Conservation (phyloP, 768 basidiomycete genomes). For the Mycena leptocephala region DNA sequence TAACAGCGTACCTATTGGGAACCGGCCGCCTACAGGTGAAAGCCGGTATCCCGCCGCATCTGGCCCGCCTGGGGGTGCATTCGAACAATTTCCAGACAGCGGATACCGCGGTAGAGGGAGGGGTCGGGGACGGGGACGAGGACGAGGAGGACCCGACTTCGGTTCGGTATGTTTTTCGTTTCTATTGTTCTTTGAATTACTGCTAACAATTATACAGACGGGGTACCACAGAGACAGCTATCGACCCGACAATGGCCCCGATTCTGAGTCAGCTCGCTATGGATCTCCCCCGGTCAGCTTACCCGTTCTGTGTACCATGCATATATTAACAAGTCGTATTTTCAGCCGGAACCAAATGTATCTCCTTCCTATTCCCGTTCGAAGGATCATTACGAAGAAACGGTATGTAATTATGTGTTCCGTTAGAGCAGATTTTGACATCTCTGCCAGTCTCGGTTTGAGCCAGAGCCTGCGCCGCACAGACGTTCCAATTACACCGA, state of each 20-base stretch:
- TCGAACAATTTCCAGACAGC: conserved; percentile 21
- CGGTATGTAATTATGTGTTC: conserved; percentile 6
- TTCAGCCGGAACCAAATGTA: conserved; percentile 22
- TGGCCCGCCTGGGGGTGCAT: conserved; percentile 3
- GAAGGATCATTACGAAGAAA: conserved; percentile 27
- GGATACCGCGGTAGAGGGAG: conserved; percentile 30
- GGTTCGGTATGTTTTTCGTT: conserved; percentile 10
- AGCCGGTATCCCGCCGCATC: neutral
- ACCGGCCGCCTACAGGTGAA: conserved; percentile 6
- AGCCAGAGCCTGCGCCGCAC: conserved; percentile 12
- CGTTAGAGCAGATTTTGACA: neutral
- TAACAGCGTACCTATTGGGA: conserved; percentile 24
- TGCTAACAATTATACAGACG: conserved; percentile 13
- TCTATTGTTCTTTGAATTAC: neutral
- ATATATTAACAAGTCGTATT: neutral
- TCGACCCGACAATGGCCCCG: conserved; percentile 28
- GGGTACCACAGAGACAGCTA: conserved; percentile 24
- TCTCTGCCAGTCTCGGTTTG: neutral
- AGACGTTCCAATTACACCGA: conserved; percentile 29
- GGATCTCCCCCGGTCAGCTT: conserved; percentile 26
- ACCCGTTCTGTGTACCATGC: neutral
- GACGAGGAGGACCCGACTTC: conserved; percentile 18
- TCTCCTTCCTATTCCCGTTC: conserved; percentile 29
- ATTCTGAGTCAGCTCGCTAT: conserved; percentile 20
- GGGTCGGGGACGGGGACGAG: conserved; percentile 25